Evolutionary conservation across 345 rosid genomes (phyloP), one percentile per base, ranked within the genome.

Genomic region (Bruguiera gymnorhiza): DNA sequence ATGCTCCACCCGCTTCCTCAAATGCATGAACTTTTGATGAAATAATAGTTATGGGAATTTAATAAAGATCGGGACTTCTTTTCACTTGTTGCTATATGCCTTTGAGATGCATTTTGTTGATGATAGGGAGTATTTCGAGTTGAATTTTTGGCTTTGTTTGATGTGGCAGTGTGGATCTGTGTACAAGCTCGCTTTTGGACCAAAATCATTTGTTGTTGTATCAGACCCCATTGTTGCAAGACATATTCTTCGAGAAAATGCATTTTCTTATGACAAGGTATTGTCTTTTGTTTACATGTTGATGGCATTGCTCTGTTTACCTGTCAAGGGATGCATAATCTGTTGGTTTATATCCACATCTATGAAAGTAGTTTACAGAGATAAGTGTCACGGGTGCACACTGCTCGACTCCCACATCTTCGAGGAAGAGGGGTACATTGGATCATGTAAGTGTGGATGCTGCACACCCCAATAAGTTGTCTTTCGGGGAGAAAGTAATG

Each of bases 131-230:
- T 30, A 63, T 8, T 21, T 23, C 3, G 15, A 50, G 9, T 53
- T 20, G 19, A 21, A 58, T 26, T 37, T 63, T 30, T 50, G 43
- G 20, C 29, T 76, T 59, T 69, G 43, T 69, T 55, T 61, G 13
- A 61, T 73, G 43, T 65, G 74, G 66, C 92, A 94, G 98, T 90
- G 91, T 71, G 98, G 98, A 65, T 84, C 96, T 19, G 91, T 94
- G 20, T 94, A 88, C 73, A 94, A 94, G 66, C 98, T 94, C 76
- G 97, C 98, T 61, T 94, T 94, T 86, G 98, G 98, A 52, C 98
- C 97, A 52, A 94, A 94, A 74, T 90, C 98, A 10, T 94, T 94
- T 82, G 97, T 94, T 73, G 97, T 94, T 69, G 89, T 91, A 73
- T 94, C 98, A 1, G 98, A 94, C 80, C 95, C 98, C 8, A 84